A percentile compares a stretch with the other conserved stretches of the same genome.
phyloP scores from a whole-genome alignment of 345 rosid genomes.

The Carallia pectinifolia region DNA sequence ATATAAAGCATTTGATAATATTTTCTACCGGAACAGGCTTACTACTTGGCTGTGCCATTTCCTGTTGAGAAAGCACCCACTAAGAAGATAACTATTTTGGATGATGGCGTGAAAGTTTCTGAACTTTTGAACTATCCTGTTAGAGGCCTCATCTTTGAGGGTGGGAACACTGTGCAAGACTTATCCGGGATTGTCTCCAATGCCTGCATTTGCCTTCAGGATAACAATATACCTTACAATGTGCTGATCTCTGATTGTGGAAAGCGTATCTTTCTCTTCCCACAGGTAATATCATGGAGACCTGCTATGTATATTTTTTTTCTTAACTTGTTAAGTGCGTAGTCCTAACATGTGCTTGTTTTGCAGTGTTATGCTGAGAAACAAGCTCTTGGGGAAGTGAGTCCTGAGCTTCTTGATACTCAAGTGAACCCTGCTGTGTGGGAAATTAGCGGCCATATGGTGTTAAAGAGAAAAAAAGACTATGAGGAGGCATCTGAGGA shows the following conservation, averaged over 20 bases:
- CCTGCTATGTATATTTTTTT: not conserved
- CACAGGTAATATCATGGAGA: slow-evolving; percentile 58
- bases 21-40: slow-evolving; percentile 53
- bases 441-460: slow-evolving; percentile 98
- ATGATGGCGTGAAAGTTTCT: slow-evolving; percentile 57
- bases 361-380: slow-evolving; percentile 93
- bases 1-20: not conserved
- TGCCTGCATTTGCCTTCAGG: slow-evolving; percentile 85
- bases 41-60: slow-evolving; percentile 70
- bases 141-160: slow-evolving; percentile 80
- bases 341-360: not conserved
- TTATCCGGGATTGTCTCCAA: slow-evolving; percentile 59
- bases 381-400: slow-evolving; percentile 93
- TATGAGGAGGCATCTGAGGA: slow-evolving; percentile 83
- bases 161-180: slow-evolving; percentile 58
- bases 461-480: slow-evolving; percentile 85
- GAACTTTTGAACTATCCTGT: slow-evolving; percentile 76
- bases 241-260: slow-evolving; percentile 87
- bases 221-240: slow-evolving; percentile 91
- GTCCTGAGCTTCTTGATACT: slow-evolving; percentile 72
- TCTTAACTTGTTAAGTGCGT: not conserved
- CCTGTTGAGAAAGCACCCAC: slow-evolving; percentile 86
- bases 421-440: slow-evolving; percentile 99
- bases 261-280: slow-evolving; percentile 69
- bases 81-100: slow-evolving; percentile 43